These are phyloP conservation scores for Populus hybrid DNA, from an alignment of 441 rosid genomes.

Conservation along the genomic window DNA sequence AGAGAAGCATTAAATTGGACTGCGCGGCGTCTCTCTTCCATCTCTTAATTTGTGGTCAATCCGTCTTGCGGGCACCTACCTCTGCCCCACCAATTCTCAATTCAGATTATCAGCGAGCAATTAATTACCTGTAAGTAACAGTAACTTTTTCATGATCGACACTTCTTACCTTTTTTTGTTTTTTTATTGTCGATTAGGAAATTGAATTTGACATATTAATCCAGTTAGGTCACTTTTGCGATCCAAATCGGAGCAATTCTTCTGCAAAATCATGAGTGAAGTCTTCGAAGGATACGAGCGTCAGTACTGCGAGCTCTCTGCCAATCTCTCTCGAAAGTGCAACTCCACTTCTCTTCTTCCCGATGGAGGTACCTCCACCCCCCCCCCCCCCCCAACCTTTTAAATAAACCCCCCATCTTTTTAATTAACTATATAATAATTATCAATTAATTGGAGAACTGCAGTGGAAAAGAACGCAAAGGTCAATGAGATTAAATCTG, in stretches of 20 bases:
- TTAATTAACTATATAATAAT: background rate
- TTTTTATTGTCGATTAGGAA: background rate
- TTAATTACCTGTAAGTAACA: background rate
- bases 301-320: constrained; percentile 92
- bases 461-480: constrained; percentile 62
- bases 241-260: background rate
- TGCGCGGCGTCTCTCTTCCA: background rate
- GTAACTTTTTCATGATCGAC: background rate
- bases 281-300: constrained; percentile 87
- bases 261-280: constrained; percentile 60
- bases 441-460: background rate
- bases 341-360: constrained; percentile 48
- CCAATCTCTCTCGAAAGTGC: constrained; percentile 76
- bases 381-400: background rate
- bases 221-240: background rate
- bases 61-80: background rate
- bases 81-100: background rate
- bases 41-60: background rate
- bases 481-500: constrained; percentile 59
- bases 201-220: background rate
- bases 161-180: background rate
- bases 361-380: constrained; percentile 31
- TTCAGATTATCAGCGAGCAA: background rate
- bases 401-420: background rate
- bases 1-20: background rate